A percentile compares a stretch with the other conserved stretches of the same genome.
These are phyloP conservation scores for Exophiala xenobiotica DNA, from an alignment of 2,329 filamentous ascomycete species.

Conservation along the genomic window DNA sequence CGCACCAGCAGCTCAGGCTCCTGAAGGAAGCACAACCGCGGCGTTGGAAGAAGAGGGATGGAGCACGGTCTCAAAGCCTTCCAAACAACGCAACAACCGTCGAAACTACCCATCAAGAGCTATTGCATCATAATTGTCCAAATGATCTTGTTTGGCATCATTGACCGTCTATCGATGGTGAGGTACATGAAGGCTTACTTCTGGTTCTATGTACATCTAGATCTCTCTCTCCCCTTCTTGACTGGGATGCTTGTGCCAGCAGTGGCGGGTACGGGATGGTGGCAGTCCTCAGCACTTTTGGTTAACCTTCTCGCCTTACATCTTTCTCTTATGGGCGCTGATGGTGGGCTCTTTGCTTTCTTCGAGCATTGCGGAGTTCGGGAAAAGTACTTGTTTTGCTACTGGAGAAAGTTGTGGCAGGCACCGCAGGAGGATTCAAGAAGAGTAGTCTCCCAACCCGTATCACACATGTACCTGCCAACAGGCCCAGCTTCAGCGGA, in stretches of 20 bases:
- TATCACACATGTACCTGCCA: slow-evolving; percentile 7
- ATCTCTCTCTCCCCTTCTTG: slow-evolving; percentile 13
- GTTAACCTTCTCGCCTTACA: slow-evolving; percentile 16
- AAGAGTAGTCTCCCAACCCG: slow-evolving; percentile 16
- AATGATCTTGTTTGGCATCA: slow-evolving; percentile 28
- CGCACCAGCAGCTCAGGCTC: slow-evolving; percentile 20
- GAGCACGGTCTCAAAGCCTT: slow-evolving; percentile 46
- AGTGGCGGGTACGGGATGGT: slow-evolving; percentile 6
- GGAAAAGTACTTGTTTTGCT: slow-evolving; percentile 18
- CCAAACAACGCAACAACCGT: slow-evolving; percentile 46
- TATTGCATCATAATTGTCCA: slow-evolving; percentile 43
- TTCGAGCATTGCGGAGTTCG: slow-evolving; percentile 24
- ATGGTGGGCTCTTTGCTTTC: slow-evolving; percentile 4
- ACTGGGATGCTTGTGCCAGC: slow-evolving; percentile 11
- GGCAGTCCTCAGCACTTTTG: slow-evolving; percentile 18
- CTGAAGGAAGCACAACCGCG: slow-evolving; percentile 34
- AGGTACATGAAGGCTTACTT: not conserved
- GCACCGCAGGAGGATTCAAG: slow-evolving; percentile 6
- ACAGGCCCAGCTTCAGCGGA: slow-evolving; percentile 9
- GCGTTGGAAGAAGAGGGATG: slow-evolving; percentile 47
- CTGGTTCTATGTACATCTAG: slow-evolving; percentile 21
- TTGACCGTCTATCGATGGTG: not conserved
- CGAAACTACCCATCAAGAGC: slow-evolving; percentile 40
- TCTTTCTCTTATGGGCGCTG: slow-evolving; percentile 4
- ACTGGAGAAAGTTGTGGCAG: slow-evolving; percentile 6